These are phyloP conservation scores for Termitomyces sp. DNA, from an alignment of 768 basidiomycete species.

Conservation along the genomic window DNA sequence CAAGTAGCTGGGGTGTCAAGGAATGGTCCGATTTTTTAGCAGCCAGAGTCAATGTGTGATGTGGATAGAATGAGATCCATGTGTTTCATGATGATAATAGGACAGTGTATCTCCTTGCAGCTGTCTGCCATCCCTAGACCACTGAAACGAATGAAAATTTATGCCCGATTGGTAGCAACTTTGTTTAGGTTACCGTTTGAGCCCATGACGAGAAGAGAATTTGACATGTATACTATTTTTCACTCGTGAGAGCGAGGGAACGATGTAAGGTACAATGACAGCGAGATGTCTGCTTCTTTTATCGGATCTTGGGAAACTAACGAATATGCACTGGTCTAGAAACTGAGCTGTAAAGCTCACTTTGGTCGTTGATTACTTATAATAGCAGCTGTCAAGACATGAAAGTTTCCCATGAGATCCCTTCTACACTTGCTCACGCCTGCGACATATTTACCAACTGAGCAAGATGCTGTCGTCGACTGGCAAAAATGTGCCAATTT, in stretches of 20 bases:
- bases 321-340: not conserved
- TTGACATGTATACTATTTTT: not conserved
- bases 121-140: not conserved
- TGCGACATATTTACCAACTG: not conserved
- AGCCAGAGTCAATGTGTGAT: slow-evolving; percentile 45
- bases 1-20: slow-evolving; percentile 74
- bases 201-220: not conserved
- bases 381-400: not conserved
- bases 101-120: not conserved
- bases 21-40: slow-evolving; percentile 80
- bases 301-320: not conserved
- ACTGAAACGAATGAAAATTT: not conserved
- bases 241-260: not conserved
- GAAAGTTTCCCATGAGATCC: not conserved
- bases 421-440: not conserved
- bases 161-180: too few relatives aligned
- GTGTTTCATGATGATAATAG: not conserved
- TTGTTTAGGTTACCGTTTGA: not conserved
- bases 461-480: not conserved
- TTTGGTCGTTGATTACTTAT: not conserved
- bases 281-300: not conserved
- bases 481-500: not conserved
- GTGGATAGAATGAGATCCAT: not conserved
- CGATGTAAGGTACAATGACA: not conserved
- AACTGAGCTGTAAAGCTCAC: not conserved